Evolutionary conservation across 2,329 filamentous ascomycete species (phyloP).

Genomic region (Lasiodiplodia sp.): DNA sequence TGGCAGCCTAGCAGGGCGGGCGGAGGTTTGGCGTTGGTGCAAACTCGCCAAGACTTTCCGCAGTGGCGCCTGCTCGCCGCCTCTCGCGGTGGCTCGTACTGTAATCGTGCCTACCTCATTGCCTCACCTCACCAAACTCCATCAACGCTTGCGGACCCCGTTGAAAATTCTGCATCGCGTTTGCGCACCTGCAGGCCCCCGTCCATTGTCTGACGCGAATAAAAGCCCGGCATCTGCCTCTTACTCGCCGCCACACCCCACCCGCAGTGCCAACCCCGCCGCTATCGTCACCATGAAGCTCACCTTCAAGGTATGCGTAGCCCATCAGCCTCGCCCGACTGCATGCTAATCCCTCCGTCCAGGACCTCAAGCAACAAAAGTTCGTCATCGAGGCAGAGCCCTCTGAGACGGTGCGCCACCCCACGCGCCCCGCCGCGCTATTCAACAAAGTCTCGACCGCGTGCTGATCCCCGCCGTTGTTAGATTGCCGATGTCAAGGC

Average conservation of each 20-base stretch:
- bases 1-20: background rate
- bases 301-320: slow-evolving; percentile 68
- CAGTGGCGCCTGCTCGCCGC: slow-evolving; percentile 15
- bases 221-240: slow-evolving; percentile 19
- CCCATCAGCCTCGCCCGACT: slow-evolving; percentile 22
- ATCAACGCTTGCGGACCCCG: slow-evolving; percentile 18
- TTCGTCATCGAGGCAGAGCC: slow-evolving; percentile 96
- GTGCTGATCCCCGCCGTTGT: slow-evolving; percentile 32
- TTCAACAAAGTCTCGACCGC: slow-evolving; percentile 16
- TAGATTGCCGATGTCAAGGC: slow-evolving; percentile 91
- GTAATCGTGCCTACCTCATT: slow-evolving; percentile 23
- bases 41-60: slow-evolving; percentile 6
- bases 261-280: slow-evolving; percentile 25
- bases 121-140: slow-evolving; percentile 11
- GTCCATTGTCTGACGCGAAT: background rate
- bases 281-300: slow-evolving; percentile 65
- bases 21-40: background rate
- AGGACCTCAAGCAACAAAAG: slow-evolving; percentile 99
- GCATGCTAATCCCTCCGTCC: slow-evolving; percentile 31
- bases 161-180: slow-evolving; percentile 38
- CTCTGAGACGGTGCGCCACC: slow-evolving; percentile 76
- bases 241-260: slow-evolving; percentile 30
- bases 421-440: slow-evolving; percentile 34
- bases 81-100: slow-evolving; percentile 18
- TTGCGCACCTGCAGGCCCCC: slow-evolving; percentile 32